A percentile compares a stretch with the other conserved stretches of the same genome.
Conservation (phyloP, 306 rosid species). For the Castanea sativa region DNA sequence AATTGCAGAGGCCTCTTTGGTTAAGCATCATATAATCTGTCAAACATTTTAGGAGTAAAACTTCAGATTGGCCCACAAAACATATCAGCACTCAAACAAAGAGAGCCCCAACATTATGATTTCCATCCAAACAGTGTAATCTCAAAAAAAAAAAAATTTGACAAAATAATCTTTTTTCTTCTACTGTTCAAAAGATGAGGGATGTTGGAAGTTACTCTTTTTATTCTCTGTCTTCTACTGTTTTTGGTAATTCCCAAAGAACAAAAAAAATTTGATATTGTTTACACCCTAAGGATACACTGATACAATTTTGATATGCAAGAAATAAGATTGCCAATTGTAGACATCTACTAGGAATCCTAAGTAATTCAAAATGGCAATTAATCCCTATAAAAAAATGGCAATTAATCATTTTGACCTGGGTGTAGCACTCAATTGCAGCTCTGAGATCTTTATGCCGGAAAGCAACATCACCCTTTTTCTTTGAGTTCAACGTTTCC, state of each 20-base stretch:
- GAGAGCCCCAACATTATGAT: neutral
- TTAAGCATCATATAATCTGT: neutral
- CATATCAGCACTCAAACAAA: neutral
- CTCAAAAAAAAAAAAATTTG: neutral
- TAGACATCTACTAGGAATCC: constrained; percentile 1
- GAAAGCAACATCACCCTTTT: constrained; percentile 84
- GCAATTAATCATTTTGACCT: constrained; percentile 39
- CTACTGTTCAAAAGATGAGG: neutral
- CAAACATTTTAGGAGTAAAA: neutral
- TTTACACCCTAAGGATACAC: neutral
- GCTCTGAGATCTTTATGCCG: constrained; percentile 70
- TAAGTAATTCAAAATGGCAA: constrained; percentile 7
- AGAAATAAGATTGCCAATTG: neutral
- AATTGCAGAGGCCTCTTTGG: neutral
- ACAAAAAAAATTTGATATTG: neutral
- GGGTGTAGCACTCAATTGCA: constrained; percentile 72
- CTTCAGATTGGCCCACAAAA: neutral
- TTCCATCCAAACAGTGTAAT: neutral
- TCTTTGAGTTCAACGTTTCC: constrained; percentile 86
- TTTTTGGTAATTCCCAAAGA: neutral
- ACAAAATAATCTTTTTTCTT: neutral
- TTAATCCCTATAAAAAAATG: neutral
- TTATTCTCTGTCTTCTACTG: neutral
- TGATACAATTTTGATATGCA: neutral
- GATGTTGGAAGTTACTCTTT: neutral